Base-by-base conservation (phyloP, 2,329 filamentous ascomycete species). In the Teratosphaeria viscida region DNA sequence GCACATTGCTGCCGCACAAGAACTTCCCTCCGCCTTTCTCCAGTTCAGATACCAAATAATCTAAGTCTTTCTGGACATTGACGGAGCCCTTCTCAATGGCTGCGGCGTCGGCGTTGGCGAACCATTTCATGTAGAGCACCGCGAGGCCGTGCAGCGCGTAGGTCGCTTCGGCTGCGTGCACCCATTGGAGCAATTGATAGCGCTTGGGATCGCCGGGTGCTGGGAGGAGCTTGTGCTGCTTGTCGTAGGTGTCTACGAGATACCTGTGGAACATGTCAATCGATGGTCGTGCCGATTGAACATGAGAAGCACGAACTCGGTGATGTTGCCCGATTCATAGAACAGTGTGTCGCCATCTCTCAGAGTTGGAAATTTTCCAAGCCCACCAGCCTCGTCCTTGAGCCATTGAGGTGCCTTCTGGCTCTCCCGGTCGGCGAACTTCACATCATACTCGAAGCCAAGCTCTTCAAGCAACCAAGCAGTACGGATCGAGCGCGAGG, bases 391-490 rank as follows among this genome's bases (percentile, higher is more conserved):
- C 19, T 68, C 68, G 26, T 71, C 66, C 63, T 77, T 78, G 70
- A 79, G 77, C 12, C 71, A 71, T 53, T 72, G 66, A 1, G 77
- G 76, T 2, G 76, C 76, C 19, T 59, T 60, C 14, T 61, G 57
- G 34, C 72, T 68, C 26, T 71, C 71, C 34, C 77, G 72, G 1
- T 75, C 68, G 16, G 70, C 71, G 63, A 75, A 76, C 34, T 74
- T 72, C 57, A 77, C 58, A 10, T 72, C 70, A 62, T 79, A 80
- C 23, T 73, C 67, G 5, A 78, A 70, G 5, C 67, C 67, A 0
- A 79, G 70, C 59, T 78, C 76, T 62, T 78, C 74, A 5, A 79
- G 72, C 5, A 78, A 71, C 77, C 76, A 79, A 54, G 77, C 77
- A 39, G 70, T 74, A 16, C 75, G 74, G 55, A 78, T 77, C 57